These are phyloP conservation scores for Capsicum rhomboideum DNA, from an alignment of 257 asterid species.

Conservation along the genomic window DNA sequence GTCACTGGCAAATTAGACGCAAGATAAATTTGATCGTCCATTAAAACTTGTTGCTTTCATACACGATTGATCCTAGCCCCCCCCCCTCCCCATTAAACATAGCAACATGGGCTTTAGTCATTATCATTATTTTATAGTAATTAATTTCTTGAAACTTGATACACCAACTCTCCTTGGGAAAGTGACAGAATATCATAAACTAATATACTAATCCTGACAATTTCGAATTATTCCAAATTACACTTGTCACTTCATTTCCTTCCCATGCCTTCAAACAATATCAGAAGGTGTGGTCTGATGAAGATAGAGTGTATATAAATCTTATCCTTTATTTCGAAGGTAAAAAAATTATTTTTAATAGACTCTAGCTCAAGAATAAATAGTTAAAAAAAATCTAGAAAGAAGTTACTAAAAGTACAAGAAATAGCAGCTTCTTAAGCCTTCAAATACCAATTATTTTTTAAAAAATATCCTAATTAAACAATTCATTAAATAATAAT, in stretches of 20 bases:
- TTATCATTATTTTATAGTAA: not conserved
- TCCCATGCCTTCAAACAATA: too few relatives aligned
- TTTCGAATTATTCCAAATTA: not conserved
- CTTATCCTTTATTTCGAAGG: too few relatives aligned
- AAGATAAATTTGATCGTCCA: not conserved
- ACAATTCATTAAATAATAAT: not conserved
- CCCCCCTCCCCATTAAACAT: not conserved
- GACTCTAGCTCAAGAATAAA: too few relatives aligned
- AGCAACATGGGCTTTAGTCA: not conserved
- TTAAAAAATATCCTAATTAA: not conserved
- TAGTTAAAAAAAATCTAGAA: too few relatives aligned
- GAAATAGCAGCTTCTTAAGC: not conserved
- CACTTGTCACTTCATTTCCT: not conserved
- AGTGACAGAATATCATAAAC: not conserved
- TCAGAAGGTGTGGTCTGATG: too few relatives aligned
- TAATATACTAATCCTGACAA: not conserved
- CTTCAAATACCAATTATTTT: not conserved
- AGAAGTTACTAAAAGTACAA: too few relatives aligned
- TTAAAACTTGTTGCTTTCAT: not conserved
- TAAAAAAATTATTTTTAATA: too few relatives aligned
- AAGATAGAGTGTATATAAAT: too few relatives aligned
- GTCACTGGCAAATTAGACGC: not conserved
- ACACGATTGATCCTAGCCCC: not conserved
- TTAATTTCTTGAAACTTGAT: not conserved
- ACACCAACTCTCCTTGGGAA: not conserved